Base-by-base conservation (phyloP, 2,329 filamentous ascomycete genomes). In the Exophiala spinifera region DNA sequence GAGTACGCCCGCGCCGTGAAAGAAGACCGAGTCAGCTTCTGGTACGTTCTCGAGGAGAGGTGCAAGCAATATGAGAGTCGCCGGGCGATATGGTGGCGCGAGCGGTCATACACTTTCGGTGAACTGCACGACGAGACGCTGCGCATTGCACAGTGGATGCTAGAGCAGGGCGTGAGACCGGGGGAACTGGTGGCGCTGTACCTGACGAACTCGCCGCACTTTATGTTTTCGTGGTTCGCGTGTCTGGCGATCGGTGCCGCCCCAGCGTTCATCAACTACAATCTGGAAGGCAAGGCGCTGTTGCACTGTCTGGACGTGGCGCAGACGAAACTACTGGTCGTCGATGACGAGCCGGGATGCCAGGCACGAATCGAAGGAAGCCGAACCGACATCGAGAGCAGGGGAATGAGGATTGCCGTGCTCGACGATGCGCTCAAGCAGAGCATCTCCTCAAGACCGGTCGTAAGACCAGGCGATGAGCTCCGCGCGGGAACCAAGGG, bases 201-300 rank as follows among this genome's bases (percentile, higher is more conserved):
- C 68, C 79, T 88, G 68, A 78, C 76, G 63, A 89, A 89, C 67
- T 80, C 82, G 13, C 77, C 83, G 0, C 84, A 89, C 51, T 88
- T 88, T 61, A 63, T 86, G 7, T 81, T 87, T 46, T 78, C 79
- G 2, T 86, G 85, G 81, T 65, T 88, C 37, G 86, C 80, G 0
- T 71, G 85, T 2, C 80, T 81, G 76, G 78, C 82, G 8, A 80
- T 89, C 51, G 86, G 86, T 3, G 82, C 82, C 13, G 84, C 83
- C 0, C 86, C 86, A 0, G 85, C 86, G 0, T 79, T 87, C 69
- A 85, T 89, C 66, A 89, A 89, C 66, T 82, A 85, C 66, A 65
- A 65, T 64, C 72, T 89, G 6, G 75, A 78, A 6, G 82, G 80
- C 0, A 79, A 84, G 59, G 80, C 84, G 1, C 68, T 89, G 59